Conservation (phyloP, 305 asterid species). For the Fraxinus albicans region DNA sequence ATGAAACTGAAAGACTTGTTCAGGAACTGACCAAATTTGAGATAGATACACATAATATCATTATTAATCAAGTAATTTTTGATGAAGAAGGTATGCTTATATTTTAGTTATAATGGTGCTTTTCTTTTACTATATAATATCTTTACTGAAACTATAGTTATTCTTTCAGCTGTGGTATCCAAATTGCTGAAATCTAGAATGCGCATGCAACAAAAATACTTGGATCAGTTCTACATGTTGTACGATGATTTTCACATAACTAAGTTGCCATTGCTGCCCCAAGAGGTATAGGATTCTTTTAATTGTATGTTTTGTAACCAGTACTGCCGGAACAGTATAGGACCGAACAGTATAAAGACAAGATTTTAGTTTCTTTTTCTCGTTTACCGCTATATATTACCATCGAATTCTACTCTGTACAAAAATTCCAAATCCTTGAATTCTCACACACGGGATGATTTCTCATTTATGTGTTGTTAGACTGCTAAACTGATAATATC, state of each 20-base stretch:
- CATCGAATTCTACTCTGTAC: not conserved
- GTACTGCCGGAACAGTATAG: not conserved
- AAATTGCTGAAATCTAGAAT: slow-evolving; percentile 85
- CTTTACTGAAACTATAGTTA: slow-evolving; percentile 7
- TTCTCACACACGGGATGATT: not conserved
- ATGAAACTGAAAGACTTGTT: slow-evolving; percentile 90
- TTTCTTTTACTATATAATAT: slow-evolving; percentile 1
- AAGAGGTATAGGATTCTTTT: slow-evolving; percentile 58
- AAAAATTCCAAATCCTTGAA: not conserved
- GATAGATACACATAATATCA: slow-evolving; percentile 91
- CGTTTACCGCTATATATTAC: no score
- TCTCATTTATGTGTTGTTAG: not conserved
- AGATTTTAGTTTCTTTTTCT: not conserved
- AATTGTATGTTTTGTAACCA: not conserved
- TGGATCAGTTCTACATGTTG: slow-evolving; percentile 89
- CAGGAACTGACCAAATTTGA: slow-evolving; percentile 92
- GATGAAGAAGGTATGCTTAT: slow-evolving; percentile 80
- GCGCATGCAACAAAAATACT: slow-evolving; percentile 87
- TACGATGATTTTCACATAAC: slow-evolving; percentile 88
- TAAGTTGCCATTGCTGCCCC: slow-evolving; percentile 86
- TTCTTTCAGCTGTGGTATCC: slow-evolving; percentile 64
- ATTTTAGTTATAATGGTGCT: not conserved
- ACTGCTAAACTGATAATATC: not conserved
- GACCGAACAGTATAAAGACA: not conserved
- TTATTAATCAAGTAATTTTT: slow-evolving; percentile 87